phyloP scores from a whole-genome alignment of 306 rosid species.

The Chamaecrista fasciculata region DNA sequence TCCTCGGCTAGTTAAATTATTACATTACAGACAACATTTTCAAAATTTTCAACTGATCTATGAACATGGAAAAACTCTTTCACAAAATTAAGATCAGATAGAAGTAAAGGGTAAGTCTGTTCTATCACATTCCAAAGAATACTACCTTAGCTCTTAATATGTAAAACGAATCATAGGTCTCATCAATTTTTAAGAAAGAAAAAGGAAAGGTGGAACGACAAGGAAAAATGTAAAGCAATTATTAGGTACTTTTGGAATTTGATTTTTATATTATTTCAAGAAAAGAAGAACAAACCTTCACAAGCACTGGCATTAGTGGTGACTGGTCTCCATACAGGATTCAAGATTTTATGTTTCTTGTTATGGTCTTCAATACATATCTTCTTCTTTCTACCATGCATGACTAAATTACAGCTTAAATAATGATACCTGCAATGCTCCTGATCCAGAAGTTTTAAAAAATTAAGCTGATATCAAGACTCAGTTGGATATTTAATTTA shows the following conservation, averaged over 20 bases:
- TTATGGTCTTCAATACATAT: conserved; percentile 26
- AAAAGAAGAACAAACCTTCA: conserved; percentile 49
- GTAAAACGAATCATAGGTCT: neutral
- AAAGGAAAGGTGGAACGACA: neutral
- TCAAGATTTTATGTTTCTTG: conserved; percentile 38
- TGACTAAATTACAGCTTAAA: conserved; percentile 46
- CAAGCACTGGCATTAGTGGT: conserved; percentile 44
- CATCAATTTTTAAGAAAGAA: neutral
- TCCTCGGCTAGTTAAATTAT: conserved; percentile 2
- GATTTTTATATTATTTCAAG: neutral
- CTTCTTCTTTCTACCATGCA: conserved; percentile 51
- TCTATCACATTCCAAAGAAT: conserved; percentile 7
- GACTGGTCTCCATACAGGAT: conserved; percentile 64
- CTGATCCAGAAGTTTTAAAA: conserved; percentile 27
- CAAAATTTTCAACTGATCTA: conserved; percentile 6
- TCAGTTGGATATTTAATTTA: neutral
- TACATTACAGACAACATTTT: neutral
- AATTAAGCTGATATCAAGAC: neutral
- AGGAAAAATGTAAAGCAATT: neutral
- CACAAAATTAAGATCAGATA: conserved; percentile 1
- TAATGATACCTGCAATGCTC: conserved; percentile 32
- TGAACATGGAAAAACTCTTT: conserved; percentile 5
- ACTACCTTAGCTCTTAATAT: neutral
- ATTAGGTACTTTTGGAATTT: neutral
- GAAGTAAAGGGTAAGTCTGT: neutral